phyloP scores from a whole-genome alignment of 2,329 filamentous ascomycete species.

The Venturia aucupariae region DNA sequence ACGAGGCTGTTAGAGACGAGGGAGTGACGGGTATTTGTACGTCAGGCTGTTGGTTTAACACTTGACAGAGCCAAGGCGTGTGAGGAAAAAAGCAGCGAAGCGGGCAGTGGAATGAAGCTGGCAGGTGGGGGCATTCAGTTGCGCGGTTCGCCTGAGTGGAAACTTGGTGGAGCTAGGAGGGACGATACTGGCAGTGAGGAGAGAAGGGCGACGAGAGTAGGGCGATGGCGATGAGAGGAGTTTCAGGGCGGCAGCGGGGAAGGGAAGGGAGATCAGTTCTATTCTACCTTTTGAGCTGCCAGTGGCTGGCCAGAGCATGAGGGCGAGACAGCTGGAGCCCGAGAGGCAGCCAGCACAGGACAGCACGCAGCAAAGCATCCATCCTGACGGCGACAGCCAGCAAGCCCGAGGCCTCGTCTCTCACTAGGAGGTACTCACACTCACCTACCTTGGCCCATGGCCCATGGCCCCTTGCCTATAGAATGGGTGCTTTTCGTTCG shows the following conservation, averaged over 20 bases:
- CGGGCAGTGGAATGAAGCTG: neutral
- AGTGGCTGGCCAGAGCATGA: too few relatives aligned
- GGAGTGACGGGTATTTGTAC: neutral
- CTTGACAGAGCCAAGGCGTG: neutral
- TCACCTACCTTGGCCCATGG: neutral
- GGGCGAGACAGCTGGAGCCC: too few relatives aligned
- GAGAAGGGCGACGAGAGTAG: slow-evolving; percentile 8
- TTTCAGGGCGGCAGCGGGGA: neutral
- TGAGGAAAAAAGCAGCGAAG: neutral
- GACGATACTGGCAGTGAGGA: neutral
- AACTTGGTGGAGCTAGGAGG: slow-evolving; percentile 3
- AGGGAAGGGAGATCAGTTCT: too few relatives aligned
- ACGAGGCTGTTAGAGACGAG: neutral
- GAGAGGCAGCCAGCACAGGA: too few relatives aligned
- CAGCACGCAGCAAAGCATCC: too few relatives aligned
- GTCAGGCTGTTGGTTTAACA: too few relatives aligned
- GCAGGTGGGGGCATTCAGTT: neutral
- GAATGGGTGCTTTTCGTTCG: neutral
- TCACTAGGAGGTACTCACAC: too few relatives aligned
- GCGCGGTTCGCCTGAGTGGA: neutral
- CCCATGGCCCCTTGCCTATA: neutral
- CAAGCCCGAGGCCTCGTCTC: too few relatives aligned
- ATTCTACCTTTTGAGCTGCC: too few relatives aligned
- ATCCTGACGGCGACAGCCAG: neutral
- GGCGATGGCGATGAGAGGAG: neutral